Evolutionary conservation across 2,329 filamentous ascomycete genomes (phyloP), one percentile per base, ranked within the genome.

Genomic region (Colletotrichum incanum): DNA sequence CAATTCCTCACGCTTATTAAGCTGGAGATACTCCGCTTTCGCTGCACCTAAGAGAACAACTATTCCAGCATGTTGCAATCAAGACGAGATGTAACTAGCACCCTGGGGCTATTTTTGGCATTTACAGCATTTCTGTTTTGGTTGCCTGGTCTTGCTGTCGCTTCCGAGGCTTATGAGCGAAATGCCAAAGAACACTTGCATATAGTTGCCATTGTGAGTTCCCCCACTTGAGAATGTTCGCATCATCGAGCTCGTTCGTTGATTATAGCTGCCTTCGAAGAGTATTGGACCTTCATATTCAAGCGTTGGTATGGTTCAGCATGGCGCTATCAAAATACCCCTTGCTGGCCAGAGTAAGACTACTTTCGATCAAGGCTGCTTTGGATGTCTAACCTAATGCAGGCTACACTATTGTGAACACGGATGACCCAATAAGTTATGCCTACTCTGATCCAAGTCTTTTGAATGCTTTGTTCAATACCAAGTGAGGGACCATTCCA

Each of bases 131-230:
- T 39, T 4, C 20, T 31, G 6, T n/a, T 34, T 14, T 23, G 50
- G 8, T 2, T 39, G n/a, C 45, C 12, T 26, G n/a, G 20, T 14
- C 5, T 23, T 23, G 31, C 20, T 5, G 11, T 34, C 5, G 31
- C n/a, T 26, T 26, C 16, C 45, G 45, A 50, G 14, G 16, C 34
- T 39, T 28, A 20, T 28, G 45, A n/a, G 16, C 5, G 45, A n/a
- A 9, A 14, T 37, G 9, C 2, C 28, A 31, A 14, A 28, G 7
- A 18, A 11, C 11, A 50, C 11, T 7, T n/a, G 12, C 14, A n/a
- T 31, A 28, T 16, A 34, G 45, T 64, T 6, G 49, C 49, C 11
- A 64, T 64, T 23, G 61, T 64, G 49, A 54, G 61, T 62, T 47
- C 11, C 34, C 31, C 1, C 14, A 1, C 5, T 3, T 7, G n/a